Evolutionary conservation across 2,329 filamentous ascomycete species (phyloP).

Genomic region (Fusarium clavum): DNA sequence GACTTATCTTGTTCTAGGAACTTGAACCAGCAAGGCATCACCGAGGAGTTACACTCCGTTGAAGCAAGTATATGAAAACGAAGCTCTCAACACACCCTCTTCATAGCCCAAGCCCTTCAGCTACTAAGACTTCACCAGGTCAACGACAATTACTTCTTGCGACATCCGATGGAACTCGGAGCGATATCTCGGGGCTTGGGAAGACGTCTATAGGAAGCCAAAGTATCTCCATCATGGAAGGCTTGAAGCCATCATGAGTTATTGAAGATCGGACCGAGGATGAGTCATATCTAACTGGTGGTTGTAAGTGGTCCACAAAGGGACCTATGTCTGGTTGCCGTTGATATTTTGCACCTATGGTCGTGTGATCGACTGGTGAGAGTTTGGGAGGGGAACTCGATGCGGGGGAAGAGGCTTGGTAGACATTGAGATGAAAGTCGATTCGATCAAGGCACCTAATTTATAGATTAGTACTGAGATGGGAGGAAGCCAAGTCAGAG

Average conservation of each 20-base stretch:
- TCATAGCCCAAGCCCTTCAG: neutral
- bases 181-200: neutral
- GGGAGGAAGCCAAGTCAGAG: neutral
- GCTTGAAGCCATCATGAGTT: neutral
- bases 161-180: neutral
- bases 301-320: too few relatives aligned
- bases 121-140: neutral
- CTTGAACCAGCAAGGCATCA: neutral
- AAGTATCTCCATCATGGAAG: neutral
- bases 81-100: neutral
- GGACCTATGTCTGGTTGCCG: neutral
- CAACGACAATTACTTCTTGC: neutral
- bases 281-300: neutral
- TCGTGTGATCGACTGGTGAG: neutral
- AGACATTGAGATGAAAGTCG: neutral
- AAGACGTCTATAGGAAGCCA: neutral
- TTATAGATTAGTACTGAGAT: neutral
- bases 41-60: neutral
- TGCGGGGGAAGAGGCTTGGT: neutral
- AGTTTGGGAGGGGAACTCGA: neutral
- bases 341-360: neutral
- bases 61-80: neutral
- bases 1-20: neutral
- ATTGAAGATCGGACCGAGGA: constrained; percentile 13
- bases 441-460: neutral